These are phyloP conservation scores for Globisporangium cylindrosporum DNA, from an alignment of 352 stramenopile species.

Conservation along the genomic window DNA sequence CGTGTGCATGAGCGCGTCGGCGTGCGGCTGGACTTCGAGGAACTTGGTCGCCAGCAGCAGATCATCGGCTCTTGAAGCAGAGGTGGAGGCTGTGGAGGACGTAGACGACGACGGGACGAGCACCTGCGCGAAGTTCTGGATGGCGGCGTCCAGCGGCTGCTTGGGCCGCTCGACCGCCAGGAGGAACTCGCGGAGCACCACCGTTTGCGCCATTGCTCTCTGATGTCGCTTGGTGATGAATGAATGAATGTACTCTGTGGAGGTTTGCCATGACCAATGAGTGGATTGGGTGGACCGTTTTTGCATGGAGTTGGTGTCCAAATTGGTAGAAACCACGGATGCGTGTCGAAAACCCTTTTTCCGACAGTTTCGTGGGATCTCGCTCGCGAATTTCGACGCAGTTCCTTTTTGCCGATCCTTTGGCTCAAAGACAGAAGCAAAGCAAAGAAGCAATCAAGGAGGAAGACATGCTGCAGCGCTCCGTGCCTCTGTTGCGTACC, in stretches of 20 bases:
- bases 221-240: neutral
- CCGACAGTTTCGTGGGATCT: neutral
- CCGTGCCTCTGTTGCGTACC: constrained; percentile 3
- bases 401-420: neutral
- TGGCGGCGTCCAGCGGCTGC: constrained; percentile 54
- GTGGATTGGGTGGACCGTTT: neutral
- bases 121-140: constrained; percentile 36
- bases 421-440: neutral
- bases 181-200: constrained; percentile 62
- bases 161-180: constrained; percentile 54
- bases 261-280: neutral
- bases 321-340: too few relatives aligned
- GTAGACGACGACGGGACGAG: constrained; percentile 11
- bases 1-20: constrained; percentile 54
- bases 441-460: neutral
- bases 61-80: neutral
- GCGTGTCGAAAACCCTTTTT: neutral
- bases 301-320: neutral
- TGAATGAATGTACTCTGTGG: constrained; percentile 1
- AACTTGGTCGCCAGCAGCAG: constrained; percentile 28
- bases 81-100: neutral
- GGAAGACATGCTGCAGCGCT: constrained; percentile 8
- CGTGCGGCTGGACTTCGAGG: constrained; percentile 51
- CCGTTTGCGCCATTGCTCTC: constrained; percentile 12
- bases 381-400: neutral